These are phyloP conservation scores for Leptodermis oblonga DNA, from an alignment of 257 asterid species.

Conservation along the genomic window DNA sequence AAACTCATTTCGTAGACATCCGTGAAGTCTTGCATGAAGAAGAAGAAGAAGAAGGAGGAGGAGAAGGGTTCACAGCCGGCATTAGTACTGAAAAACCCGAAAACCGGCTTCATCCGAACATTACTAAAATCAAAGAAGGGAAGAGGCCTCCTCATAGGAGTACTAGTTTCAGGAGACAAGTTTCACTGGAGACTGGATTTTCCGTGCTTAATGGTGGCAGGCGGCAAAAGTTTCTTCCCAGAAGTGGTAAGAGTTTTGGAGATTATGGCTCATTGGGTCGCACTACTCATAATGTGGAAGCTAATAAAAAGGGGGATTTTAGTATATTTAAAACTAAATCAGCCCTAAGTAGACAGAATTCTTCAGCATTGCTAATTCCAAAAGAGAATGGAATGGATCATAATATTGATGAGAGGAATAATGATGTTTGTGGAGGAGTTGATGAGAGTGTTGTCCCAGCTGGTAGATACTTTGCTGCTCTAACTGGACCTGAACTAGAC, in stretches of 20 bases:
- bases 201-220: constrained; percentile 47
- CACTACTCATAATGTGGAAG: constrained; percentile 35
- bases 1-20: constrained; percentile 57
- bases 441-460: constrained; percentile 84
- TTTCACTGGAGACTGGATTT: constrained; percentile 80
- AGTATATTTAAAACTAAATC: constrained; percentile 64
- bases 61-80: too few species aligned
- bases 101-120: constrained; percentile 19
- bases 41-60: constrained; percentile 34
- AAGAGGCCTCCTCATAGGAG: constrained; percentile 27
- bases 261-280: constrained; percentile 47
- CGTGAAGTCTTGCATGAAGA: constrained; percentile 55
- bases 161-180: constrained; percentile 74
- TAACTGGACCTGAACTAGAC: constrained; percentile 86
- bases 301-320: constrained; percentile 59
- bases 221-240: constrained; percentile 38
- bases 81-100: constrained; percentile 23
- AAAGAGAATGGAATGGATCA: constrained; percentile 30
- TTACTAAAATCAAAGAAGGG: constrained; percentile 30
- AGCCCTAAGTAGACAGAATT: constrained; percentile 48
- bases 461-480: constrained; percentile 98
- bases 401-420: constrained; percentile 30
- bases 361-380: constrained; percentile 52
- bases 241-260: constrained; percentile 80
- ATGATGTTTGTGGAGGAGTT: constrained; percentile 9